A percentile compares a stretch with the other conserved stretches of the same genome.
phyloP scores from a whole-genome alignment of 208 protist genomes.

The Histomonas meleagridis region DNA sequence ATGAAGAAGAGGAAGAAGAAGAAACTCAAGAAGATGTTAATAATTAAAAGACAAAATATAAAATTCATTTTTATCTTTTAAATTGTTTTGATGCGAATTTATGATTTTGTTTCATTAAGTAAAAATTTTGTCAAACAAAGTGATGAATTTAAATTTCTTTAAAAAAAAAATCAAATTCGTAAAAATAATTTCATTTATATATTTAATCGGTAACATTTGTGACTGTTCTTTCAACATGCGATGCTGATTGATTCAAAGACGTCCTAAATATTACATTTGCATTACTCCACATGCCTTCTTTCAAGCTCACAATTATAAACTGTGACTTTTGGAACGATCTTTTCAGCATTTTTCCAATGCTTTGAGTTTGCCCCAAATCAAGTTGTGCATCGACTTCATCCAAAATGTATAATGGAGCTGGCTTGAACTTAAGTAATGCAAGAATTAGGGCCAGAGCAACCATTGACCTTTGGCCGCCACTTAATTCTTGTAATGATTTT shows the following conservation, averaged over 20 bases:
- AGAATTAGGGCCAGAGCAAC: conserved; percentile 96
- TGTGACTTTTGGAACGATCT: conserved; percentile 85
- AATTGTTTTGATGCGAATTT: no score
- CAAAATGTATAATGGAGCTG: conserved; percentile 87
- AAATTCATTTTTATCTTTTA: no score
- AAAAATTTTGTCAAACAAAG: no score
- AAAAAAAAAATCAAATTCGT: no score
- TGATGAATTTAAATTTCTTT: no score
- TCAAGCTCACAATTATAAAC: conserved; percentile 98
- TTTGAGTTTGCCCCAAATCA: conserved; percentile 94
- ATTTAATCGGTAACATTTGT: no score
- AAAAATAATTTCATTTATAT: no score
- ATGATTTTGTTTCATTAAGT: no score
- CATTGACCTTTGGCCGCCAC: conserved; percentile 95
- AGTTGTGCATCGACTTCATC: conserved; percentile 98
- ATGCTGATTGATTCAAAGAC: conserved; percentile 69
- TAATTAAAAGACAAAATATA: no score
- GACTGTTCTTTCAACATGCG: conserved; percentile 37
- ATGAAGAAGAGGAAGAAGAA: no score
- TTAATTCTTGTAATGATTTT: conserved; percentile 87
- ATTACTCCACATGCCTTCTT: conserved; percentile 76
- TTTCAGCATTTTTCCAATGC: conserved; percentile 89
- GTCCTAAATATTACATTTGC: conserved; percentile 97
- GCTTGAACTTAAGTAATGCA: conserved; percentile 89
- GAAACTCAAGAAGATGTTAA: no score